phyloP scores from a whole-genome alignment of 140 eudicot species.

The Senecio squalidus region DNA sequence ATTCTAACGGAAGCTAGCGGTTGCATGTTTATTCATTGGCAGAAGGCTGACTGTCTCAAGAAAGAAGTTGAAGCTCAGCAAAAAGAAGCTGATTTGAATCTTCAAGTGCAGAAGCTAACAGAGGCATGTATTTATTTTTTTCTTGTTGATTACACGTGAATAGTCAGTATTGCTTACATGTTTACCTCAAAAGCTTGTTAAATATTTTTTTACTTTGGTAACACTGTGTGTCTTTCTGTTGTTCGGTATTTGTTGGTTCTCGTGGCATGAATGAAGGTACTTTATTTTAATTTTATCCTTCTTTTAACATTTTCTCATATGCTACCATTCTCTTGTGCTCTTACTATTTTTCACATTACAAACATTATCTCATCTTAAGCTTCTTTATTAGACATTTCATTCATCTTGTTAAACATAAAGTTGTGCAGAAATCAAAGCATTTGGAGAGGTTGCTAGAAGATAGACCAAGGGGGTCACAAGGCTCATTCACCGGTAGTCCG shows the following conservation, averaged over 20 bases:
- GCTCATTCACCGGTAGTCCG: no score
- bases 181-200: not conserved
- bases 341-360: not conserved
- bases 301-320: not conserved
- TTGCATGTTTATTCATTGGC: slow-evolving; percentile 12
- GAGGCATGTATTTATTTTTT: slow-evolving; percentile 35
- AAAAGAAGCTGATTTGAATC: no score
- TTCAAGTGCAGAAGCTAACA: no score
- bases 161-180: not conserved
- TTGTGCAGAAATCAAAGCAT: no score
- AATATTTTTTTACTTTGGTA: not conserved
- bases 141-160: not conserved
- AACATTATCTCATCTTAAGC: no score
- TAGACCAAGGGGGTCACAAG: no score
- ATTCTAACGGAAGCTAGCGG: not conserved
- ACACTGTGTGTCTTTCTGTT: not conserved
- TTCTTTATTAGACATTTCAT: no score
- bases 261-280: not conserved
- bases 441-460: no score
- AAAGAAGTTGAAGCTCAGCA: slow-evolving; percentile 63
- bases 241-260: not conserved
- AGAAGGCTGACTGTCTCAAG: slow-evolving; percentile 46
- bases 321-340: not conserved
- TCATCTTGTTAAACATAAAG: slow-evolving; percentile 9
- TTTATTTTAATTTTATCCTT: not conserved